Percentiles rank a stretch among this genome's conserved stretches.
These are phyloP conservation scores for Ophiostoma himal-ulmi DNA, from an alignment of 2,329 filamentous ascomycete species.

Conservation along the genomic window DNA sequence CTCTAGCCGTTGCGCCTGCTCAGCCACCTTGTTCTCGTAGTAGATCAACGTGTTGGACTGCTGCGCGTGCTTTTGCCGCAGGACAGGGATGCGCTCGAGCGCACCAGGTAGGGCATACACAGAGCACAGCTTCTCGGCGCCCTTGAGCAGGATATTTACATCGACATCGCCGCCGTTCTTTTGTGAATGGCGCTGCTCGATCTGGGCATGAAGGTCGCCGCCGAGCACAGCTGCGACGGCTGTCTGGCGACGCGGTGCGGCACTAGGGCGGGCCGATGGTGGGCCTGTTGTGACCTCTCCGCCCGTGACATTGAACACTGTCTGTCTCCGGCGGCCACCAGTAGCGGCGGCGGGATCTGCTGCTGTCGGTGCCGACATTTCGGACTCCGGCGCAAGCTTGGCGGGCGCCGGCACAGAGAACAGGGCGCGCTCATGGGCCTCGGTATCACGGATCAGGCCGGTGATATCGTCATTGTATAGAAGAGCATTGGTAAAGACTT, in stretches of 20 bases:
- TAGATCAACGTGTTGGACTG: conserved; percentile 68
- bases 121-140: conserved; percentile 82
- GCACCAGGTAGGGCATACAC: conserved; percentile 83
- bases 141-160: conserved; percentile 74
- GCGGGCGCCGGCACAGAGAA: conserved; percentile 79
- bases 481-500: conserved; percentile 90
- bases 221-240: conserved; percentile 88
- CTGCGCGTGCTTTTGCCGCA: conserved; percentile 66
- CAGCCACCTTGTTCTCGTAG: conserved; percentile 73
- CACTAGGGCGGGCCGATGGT: conserved; percentile 39
- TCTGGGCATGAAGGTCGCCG: conserved; percentile 76
- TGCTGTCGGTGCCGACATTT: conserved; percentile 31
- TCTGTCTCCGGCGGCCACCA: conserved; percentile 49
- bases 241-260: conserved; percentile 62
- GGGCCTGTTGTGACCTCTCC: conserved; percentile 56
- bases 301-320: conserved; percentile 59
- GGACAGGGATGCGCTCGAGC: conserved; percentile 63
- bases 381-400: conserved; percentile 23
- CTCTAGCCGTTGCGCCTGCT: conserved; percentile 68
- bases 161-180: conserved; percentile 64
- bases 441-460: conserved; percentile 87
- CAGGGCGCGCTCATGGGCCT: conserved; percentile 86
- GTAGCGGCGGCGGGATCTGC: conserved; percentile 38
- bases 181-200: conserved; percentile 48
- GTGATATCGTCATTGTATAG: conserved; percentile 89